A percentile compares a stretch with the other conserved stretches of the same genome.
phyloP scores from a whole-genome alignment of 345 rosid genomes.

The Hibiscus trionum region DNA sequence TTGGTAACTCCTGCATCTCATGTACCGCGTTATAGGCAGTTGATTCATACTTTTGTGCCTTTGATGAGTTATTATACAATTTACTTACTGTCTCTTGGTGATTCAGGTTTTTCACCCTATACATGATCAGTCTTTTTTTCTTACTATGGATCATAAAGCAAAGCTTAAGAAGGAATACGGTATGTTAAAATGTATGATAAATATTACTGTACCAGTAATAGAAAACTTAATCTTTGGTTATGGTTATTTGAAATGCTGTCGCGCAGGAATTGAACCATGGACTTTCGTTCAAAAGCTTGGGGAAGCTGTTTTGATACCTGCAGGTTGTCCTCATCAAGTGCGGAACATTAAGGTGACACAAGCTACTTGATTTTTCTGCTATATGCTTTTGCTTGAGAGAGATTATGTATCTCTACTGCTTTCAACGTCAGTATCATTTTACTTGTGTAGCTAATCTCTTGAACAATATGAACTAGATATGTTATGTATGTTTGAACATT shows the following conservation, averaged over 20 bases:
- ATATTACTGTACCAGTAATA: neutral
- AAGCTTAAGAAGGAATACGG: slow-evolving; percentile 78
- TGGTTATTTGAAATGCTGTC: neutral
- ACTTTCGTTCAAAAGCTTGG: slow-evolving; percentile 57
- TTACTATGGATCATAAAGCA: slow-evolving; percentile 49
- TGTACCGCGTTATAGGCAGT: neutral
- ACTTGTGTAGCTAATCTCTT: neutral
- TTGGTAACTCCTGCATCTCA: neutral
- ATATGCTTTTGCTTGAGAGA: neutral
- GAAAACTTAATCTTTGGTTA: neutral
- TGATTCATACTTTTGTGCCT: too few relatives aligned
- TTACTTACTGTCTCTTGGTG: neutral
- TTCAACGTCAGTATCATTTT: neutral
- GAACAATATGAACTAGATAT: neutral
- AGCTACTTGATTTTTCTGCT: neutral
- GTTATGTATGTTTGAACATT: neutral
- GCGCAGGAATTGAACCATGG: slow-evolving; percentile 60
- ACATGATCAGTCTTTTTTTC: slow-evolving; percentile 61
- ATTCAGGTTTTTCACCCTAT: slow-evolving; percentile 63
- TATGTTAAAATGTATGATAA: slow-evolving; percentile 6
- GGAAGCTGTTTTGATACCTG: slow-evolving; percentile 53
- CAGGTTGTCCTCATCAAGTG: too few relatives aligned
- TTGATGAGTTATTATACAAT: neutral
- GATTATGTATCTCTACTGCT: neutral
- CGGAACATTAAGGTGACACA: slow-evolving; percentile 27